These are phyloP conservation scores for Bisporella sp. DNA, from an alignment of 2,329 filamentous ascomycete genomes.

Conservation along the genomic window DNA sequence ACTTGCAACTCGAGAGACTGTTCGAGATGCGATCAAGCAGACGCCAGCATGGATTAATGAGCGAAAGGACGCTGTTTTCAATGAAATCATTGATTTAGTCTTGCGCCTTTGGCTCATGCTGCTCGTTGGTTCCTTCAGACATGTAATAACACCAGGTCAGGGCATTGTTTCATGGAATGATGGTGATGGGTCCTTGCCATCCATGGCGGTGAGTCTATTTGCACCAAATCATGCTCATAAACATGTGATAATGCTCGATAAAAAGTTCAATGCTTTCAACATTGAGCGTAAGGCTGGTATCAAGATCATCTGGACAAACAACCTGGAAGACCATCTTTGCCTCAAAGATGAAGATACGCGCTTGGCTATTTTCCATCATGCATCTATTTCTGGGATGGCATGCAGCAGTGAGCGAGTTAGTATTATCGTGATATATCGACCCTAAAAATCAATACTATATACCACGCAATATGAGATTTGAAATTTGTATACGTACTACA, in stretches of 20 bases:
- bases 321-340: constrained; percentile 34
- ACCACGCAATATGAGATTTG: too few relatives aligned
- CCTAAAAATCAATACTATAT: too few relatives aligned
- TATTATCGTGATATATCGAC: too few relatives aligned
- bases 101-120: neutral
- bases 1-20: too few relatives aligned
- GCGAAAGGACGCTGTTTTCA: neutral
- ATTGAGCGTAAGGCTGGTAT: constrained; percentile 1
- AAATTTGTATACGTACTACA: too few relatives aligned
- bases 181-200: too few relatives aligned
- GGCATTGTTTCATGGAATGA: neutral
- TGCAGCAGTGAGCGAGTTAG: too few relatives aligned
- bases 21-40: too few relatives aligned
- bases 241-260: neutral
- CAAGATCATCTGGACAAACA: constrained; percentile 24
- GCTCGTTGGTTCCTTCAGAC: neutral
- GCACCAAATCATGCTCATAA: neutral
- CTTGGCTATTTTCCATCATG: constrained; percentile 34
- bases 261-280: neutral
- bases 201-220: neutral
- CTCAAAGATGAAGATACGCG: constrained; percentile 31
- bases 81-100: neutral
- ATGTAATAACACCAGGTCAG: neutral
- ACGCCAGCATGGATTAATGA: too few relatives aligned
- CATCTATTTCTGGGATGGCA: constrained; percentile 10